These are phyloP conservation scores for Aspergillus bertholletiae DNA, from an alignment of 495 filamentous ascomycete genomes.

Conservation along the genomic window DNA sequence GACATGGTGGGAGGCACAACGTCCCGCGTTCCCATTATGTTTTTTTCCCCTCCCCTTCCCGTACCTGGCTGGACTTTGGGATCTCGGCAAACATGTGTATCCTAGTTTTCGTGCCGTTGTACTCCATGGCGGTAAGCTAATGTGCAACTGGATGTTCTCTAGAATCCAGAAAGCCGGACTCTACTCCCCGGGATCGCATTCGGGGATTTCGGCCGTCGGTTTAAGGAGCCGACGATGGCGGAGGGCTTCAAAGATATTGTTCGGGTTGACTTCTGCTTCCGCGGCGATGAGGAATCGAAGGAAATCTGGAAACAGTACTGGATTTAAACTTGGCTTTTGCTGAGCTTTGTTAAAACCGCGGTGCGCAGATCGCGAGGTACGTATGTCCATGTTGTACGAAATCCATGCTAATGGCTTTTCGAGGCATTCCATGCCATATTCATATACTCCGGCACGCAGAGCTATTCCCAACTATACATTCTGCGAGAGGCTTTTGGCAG, in stretches of 20 bases:
- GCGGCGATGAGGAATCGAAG: conserved; percentile 52
- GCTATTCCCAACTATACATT: too few species aligned
- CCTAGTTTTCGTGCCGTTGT: background rate
- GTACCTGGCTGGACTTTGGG: background rate
- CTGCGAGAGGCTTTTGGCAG: too few species aligned
- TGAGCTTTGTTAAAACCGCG: conserved; percentile 27
- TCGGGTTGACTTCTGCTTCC: conserved; percentile 64
- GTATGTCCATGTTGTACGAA: background rate
- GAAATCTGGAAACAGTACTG: conserved; percentile 70
- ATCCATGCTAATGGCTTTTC: background rate
- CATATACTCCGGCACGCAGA: too few species aligned
- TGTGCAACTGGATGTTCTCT: background rate
- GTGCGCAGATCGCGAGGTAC: conserved; percentile 1
- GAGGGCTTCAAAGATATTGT: conserved; percentile 86
- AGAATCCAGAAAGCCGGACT: conserved; percentile 79
- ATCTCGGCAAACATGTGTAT: background rate
- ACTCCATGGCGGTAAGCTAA: background rate
- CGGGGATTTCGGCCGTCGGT: conserved; percentile 63
- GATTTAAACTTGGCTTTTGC: conserved; percentile 30
- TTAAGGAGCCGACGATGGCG: conserved; percentile 61
- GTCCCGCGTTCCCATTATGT: background rate
- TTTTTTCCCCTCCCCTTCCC: background rate
- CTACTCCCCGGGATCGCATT: conserved; percentile 80
- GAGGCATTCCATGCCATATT: too few species aligned
- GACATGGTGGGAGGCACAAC: background rate